phyloP scores from a whole-genome alignment of 2,329 filamentous ascomycete species.

The Fusarium protoensiforme region DNA sequence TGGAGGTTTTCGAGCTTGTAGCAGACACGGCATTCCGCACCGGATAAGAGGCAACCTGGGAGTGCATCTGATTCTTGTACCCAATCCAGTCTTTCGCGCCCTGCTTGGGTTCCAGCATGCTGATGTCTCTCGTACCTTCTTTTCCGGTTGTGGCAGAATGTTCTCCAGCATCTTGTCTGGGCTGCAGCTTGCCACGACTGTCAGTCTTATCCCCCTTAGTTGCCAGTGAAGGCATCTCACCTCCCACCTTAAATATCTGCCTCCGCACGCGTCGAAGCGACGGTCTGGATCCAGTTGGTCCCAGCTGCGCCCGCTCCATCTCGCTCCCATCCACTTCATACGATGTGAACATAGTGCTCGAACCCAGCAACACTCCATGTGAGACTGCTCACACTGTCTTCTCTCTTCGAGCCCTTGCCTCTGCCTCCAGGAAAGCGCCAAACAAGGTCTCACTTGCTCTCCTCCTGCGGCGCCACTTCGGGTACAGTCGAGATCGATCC shows the following conservation, averaged over 20 bases:
- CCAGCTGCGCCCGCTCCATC: background rate
- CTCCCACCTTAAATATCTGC: background rate
- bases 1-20: background rate
- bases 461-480: slow-evolving; percentile 6
- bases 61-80: background rate
- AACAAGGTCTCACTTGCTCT: background rate
- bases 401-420: background rate
- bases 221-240: background rate
- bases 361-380: background rate
- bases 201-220: background rate
- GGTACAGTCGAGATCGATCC: slow-evolving; percentile 7
- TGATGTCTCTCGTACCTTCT: background rate
- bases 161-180: background rate
- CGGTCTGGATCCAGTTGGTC: background rate
- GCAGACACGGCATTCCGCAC: background rate
- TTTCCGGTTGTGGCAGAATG: background rate
- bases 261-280: background rate
- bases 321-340: background rate
- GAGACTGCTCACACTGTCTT: background rate
- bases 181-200: background rate
- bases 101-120: background rate
- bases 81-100: background rate
- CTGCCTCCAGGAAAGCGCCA: background rate
- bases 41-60: background rate
- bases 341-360: background rate